Percentiles rank a stretch among this genome's conserved stretches.
Conservation (phyloP, 495 filamentous ascomycete genomes). For the Aeminium ludgeri region DNA sequence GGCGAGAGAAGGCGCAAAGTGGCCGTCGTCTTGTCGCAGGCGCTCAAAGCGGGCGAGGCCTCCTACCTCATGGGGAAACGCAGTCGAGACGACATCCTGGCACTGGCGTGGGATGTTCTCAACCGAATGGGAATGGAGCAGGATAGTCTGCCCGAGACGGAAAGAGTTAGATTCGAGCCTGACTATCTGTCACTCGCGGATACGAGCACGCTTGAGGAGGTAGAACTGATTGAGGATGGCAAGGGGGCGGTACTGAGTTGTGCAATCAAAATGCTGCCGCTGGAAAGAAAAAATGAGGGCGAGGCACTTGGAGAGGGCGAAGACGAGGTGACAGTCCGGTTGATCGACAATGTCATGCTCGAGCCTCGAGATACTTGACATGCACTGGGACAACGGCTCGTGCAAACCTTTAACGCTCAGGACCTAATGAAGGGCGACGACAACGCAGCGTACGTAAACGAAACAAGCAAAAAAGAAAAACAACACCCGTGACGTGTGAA, state of each 20-base stretch:
- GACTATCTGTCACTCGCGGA: conserved; percentile 87
- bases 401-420: no score
- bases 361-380: conserved; percentile 9
- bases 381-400: no score
- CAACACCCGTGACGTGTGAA: no score
- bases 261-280: conserved; percentile 73
- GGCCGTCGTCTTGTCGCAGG: conserved; percentile 51
- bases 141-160: conserved; percentile 37
- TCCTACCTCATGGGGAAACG: conserved; percentile 42
- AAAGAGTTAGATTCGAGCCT: conserved; percentile 58
- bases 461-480: no score
- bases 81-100: conserved; percentile 46
- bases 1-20: conserved; percentile 53
- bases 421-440: no score
- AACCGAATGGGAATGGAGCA: conserved; percentile 41
- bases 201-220: conserved; percentile 59
- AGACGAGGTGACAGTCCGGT: conserved; percentile 54
- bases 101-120: conserved; percentile 41
- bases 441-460: no score
- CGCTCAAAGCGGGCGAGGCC: conserved; percentile 52
- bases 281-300: conserved; percentile 46
- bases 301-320: conserved; percentile 57
- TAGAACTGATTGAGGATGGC: conserved; percentile 40
- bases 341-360: conserved; percentile 85
- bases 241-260: conserved; percentile 73